Base-by-base conservation (phyloP, 2,329 filamentous ascomycete species). In the Arachnomyces sp. region DNA sequence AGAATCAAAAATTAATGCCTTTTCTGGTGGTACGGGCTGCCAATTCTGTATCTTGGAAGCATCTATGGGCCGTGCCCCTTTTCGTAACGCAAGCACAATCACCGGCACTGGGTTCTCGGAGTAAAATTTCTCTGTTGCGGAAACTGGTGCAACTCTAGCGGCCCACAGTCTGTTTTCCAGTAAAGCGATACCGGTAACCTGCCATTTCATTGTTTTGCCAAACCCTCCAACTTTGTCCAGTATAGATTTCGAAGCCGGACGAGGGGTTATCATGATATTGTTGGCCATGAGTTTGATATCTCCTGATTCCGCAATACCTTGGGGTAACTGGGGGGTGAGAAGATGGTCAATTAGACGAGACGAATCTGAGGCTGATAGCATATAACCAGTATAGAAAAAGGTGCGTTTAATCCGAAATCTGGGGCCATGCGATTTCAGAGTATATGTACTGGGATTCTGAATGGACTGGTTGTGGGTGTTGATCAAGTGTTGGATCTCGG, bases 381-480 rank as follows among this genome's bases (percentile, higher is more conserved):
- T 78, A 63, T 98, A 96, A 36, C 86, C 87, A 1, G 92, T 95
- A 65, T 90, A 95, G 63, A 88, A 87, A 36, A 95, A 82, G 1
- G 80, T 86, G 58, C 89, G 89, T 61, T 86, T 87, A 59, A 98
- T 86, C 51, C 77, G 74, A 44, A 92, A 72, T 34, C 66, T 63
- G 28, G 68, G 63, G 34, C 63, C 63, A 7, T 59, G 57, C 1
- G 70, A 69, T 31, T 67, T 69, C 7, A 60, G 57, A 14, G 50
- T 48, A 38, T 62, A 65, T 13, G 55, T 49, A 3, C 49, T 49
- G 13, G 59, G 51, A 40, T 58, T 54, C 31, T 53, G 60, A 16
- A 54, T 44, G 16, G 45, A 36, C 15, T 54, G 42, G 59, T 96
- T 98, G 69, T 96, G 90, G 14, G 76, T 72, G 57, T 94, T 90